A percentile compares a stretch with the other conserved stretches of the same genome.
Conservation (phyloP, 106 monocot genomes). For the Phalaenopsis aphrodite region DNA sequence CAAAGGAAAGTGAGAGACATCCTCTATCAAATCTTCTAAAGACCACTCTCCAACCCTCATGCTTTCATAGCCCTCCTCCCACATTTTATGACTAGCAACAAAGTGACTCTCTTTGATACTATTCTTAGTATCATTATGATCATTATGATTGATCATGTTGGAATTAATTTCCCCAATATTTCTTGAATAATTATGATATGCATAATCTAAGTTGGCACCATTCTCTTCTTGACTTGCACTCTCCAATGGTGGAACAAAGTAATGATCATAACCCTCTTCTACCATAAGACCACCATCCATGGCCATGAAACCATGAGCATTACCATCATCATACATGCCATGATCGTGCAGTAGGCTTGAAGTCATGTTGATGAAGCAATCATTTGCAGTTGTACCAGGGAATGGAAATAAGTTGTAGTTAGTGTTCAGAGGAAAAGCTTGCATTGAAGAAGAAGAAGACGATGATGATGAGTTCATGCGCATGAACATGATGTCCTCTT, state of each 20-base stretch:
- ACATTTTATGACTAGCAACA: conserved; percentile 19
- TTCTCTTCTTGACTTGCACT: conserved; percentile 32
- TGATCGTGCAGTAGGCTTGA: not conserved
- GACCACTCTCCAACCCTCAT: conserved; percentile 59
- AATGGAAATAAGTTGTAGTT: conserved; percentile 22
- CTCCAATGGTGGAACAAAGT: conserved; percentile 34
- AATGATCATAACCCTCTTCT: conserved; percentile 14
- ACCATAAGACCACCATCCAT: conserved; percentile 14
- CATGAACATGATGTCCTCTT: conserved; percentile 2
- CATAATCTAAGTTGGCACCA: not conserved
- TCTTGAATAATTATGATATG: not conserved
- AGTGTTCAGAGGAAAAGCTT: conserved; percentile 3
- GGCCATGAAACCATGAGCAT: not conserved
- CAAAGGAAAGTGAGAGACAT: conserved; percentile 67
- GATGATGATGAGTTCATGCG: conserved; percentile 27
- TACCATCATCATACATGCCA: not conserved
- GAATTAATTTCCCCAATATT: not conserved
- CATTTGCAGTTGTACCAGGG: not conserved
- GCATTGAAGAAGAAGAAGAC: conserved; percentile 24
- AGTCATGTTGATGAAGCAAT: conserved; percentile 14
- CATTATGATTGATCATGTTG: not conserved
- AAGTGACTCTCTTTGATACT: not conserved
- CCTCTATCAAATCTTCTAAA: conserved; percentile 63
- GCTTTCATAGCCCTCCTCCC: conserved; percentile 27
- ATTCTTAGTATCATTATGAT: not conserved